A percentile compares a stretch with the other conserved stretches of the same genome.
These are phyloP conservation scores for Prillingera fragicola DNA, from an alignment of 1,284 basidiomycete genomes.

Conservation along the genomic window DNA sequence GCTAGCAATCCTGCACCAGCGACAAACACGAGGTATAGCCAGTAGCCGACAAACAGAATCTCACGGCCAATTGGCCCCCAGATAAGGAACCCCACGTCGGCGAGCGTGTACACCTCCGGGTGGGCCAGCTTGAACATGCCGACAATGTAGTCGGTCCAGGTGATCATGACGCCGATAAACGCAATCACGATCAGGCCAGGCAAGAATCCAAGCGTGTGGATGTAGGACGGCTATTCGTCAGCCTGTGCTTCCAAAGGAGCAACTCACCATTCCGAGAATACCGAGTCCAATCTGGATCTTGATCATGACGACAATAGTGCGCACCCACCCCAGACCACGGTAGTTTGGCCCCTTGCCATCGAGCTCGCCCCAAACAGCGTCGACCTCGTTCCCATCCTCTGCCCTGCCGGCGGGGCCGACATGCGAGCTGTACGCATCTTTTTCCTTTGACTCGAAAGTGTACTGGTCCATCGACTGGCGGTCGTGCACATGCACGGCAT, in stretches of 20 bases:
- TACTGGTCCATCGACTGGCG: no score
- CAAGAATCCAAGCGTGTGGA: conserved; percentile 27
- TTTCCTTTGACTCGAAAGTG: no score
- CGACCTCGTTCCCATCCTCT: conserved; percentile 13
- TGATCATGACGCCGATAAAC: conserved; percentile 25
- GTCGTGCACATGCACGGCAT: no score
- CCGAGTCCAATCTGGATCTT: conserved; percentile 43
- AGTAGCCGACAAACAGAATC: conserved; percentile 25
- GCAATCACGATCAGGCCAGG: conserved; percentile 33
- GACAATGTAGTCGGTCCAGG: conserved; percentile 21
- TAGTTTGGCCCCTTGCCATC: conserved; percentile 40
- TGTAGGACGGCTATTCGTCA: conserved; percentile 27
- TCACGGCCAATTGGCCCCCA: conserved; percentile 23
- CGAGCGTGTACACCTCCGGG: conserved; percentile 18
- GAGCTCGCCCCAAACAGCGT: conserved; percentile 41
- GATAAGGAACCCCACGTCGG: conserved; percentile 24
- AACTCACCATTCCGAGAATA: conserved; percentile 31
- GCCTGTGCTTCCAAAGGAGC: neutral
- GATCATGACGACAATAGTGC: conserved; percentile 28
- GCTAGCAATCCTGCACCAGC: conserved; percentile 26
- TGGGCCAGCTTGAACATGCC: conserved; percentile 22
- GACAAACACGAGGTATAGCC: conserved; percentile 16
- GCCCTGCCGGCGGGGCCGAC: no score
- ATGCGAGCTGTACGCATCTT: no score
- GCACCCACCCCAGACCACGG: conserved; percentile 32